phyloP scores from a whole-genome alignment of 768 basidiomycete species.

The Baorangia bicolor region DNA sequence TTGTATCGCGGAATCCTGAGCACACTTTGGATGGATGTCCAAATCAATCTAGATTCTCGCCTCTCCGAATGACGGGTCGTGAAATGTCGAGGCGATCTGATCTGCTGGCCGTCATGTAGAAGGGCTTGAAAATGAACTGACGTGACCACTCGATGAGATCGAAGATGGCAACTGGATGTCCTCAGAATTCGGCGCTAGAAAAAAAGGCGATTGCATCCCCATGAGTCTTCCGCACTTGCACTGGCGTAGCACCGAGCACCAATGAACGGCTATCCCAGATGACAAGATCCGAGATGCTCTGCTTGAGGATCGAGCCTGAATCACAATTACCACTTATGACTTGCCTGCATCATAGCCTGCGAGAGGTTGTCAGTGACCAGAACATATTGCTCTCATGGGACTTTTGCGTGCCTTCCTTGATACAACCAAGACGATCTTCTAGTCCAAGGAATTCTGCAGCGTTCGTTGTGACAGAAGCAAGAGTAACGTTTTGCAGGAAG shows the following conservation, averaged over 20 bases:
- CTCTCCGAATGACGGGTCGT: too few species aligned
- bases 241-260: slow-evolving; percentile 72
- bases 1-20: too few species aligned
- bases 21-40: too few species aligned
- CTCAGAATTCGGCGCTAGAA: too few species aligned
- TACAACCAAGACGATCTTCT: slow-evolving; percentile 75
- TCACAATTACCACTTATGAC: not conserved
- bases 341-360: slow-evolving; percentile 66
- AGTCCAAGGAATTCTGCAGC: slow-evolving; percentile 76
- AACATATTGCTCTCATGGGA: not conserved
- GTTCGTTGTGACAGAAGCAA: slow-evolving; percentile 71
- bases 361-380: not conserved
- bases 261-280: slow-evolving; percentile 80
- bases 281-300: slow-evolving; percentile 40
- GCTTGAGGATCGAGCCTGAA: not conserved
- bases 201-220: too few species aligned
- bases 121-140: too few species aligned
- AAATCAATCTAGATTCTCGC: too few species aligned
- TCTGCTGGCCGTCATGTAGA: too few species aligned
- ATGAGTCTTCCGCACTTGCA: too few species aligned
- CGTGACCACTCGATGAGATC: too few species aligned
- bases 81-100: too few species aligned
- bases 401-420: slow-evolving; percentile 52
- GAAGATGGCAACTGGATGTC: too few species aligned
- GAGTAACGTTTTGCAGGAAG: slow-evolving; percentile 65